A percentile compares a stretch with the other conserved stretches of the same genome.
phyloP scores from a whole-genome alignment of 2,329 filamentous ascomycete species.

The Coniochaeta ligniaria region DNA sequence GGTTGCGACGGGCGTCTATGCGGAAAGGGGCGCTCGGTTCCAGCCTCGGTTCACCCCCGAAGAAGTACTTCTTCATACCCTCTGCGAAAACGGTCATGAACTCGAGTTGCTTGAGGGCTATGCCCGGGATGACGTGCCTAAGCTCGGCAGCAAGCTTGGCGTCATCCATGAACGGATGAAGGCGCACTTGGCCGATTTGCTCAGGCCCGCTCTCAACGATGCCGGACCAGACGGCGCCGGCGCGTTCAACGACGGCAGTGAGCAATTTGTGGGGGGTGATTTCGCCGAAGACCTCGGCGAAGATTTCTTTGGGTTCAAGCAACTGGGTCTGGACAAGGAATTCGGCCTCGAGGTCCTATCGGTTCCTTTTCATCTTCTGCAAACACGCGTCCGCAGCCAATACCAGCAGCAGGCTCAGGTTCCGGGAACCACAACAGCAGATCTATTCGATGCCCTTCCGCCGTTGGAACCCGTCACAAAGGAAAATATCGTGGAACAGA shows the following conservation, averaged over 20 bases:
- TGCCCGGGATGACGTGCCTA: conserved; percentile 88
- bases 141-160: conserved; percentile 69
- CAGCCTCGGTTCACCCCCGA: conserved; percentile 71
- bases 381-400: conserved; percentile 80
- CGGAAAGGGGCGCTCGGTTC: conserved; percentile 33
- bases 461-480: conserved; percentile 71
- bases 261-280: conserved; percentile 93
- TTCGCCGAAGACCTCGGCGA: conserved; percentile 97
- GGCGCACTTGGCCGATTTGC: conserved; percentile 80
- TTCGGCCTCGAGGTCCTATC: conserved; percentile 82
- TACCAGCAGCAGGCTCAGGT: conserved; percentile 69
- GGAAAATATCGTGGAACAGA: conserved; percentile 70
- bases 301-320: conserved; percentile 98
- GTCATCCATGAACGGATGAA: conserved; percentile 94
- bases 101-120: conserved; percentile 77
- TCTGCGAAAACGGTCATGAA: conserved; percentile 78
- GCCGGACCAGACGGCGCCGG: conserved; percentile 76
- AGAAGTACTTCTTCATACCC: conserved; percentile 78
- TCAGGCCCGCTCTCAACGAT: conserved; percentile 82
- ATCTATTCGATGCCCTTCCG: conserved; percentile 61
- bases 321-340: conserved; percentile 85
- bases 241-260: conserved; percentile 92
- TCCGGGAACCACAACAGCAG: conserved; percentile 48
- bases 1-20: conserved; percentile 36
- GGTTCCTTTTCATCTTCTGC: conserved; percentile 88